phyloP scores from a whole-genome alignment of 2,329 filamentous ascomycete species.

The Cladosporium halotolerans region DNA sequence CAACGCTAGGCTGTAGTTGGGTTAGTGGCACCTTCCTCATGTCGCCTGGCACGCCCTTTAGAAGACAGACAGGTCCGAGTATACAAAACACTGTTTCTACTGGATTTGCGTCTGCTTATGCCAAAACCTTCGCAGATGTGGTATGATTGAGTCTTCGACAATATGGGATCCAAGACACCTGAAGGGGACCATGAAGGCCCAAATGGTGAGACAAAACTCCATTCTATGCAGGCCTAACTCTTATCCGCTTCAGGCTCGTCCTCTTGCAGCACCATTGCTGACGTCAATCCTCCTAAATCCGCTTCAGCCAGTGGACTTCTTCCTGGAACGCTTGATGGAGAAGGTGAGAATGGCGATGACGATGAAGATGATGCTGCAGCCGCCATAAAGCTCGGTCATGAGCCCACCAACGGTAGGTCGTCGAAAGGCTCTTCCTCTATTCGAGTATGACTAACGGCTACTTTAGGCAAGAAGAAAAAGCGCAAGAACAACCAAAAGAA shows the following conservation, averaged over 20 bases:
- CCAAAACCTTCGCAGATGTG: neutral
- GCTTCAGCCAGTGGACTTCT: conserved; percentile 31
- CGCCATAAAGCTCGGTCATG: conserved; percentile 9
- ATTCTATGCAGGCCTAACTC: neutral
- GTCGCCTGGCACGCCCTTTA: neutral
- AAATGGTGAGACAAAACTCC: neutral
- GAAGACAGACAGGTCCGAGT: neutral
- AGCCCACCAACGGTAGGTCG: neutral
- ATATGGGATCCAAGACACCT: conserved; percentile 50
- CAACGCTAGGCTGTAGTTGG: no score
- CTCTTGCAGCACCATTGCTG: conserved; percentile 20
- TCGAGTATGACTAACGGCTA: conserved; percentile 11
- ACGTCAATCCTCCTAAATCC: conserved; percentile 30
- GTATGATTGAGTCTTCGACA: neutral
- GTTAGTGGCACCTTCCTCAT: no score
- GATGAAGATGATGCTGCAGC: conserved; percentile 11
- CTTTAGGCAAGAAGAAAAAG: conserved; percentile 16
- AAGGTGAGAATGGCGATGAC: conserved; percentile 27
- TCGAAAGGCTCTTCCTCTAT: neutral
- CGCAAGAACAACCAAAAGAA: conserved; percentile 59
- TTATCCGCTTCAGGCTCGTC: conserved; percentile 20
- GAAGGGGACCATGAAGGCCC: conserved; percentile 62
- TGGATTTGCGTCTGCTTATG: no score
- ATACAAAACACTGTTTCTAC: no score
- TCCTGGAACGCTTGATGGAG: conserved; percentile 27